Evolutionary conservation across 805 yeast genomes (phyloP).

Genomic region (Vanderwaltozyma tropicalis): DNA sequence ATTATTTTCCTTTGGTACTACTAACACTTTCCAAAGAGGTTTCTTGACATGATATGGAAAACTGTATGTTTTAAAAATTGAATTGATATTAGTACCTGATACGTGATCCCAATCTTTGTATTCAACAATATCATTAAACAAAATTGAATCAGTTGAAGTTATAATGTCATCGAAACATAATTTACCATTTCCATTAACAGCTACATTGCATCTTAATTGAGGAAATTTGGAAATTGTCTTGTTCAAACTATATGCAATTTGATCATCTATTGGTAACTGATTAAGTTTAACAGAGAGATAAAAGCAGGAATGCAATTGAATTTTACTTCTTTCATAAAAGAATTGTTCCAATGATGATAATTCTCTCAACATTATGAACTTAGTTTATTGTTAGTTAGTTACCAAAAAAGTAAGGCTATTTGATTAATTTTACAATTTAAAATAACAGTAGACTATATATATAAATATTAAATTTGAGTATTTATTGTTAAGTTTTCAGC

Average conservation of each 20-base stretch:
- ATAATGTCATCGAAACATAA: conserved; percentile 5
- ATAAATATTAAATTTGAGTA: background rate
- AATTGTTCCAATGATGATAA: conserved; percentile 15
- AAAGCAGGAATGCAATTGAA: conserved; percentile 22
- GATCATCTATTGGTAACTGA: conserved; percentile 8
- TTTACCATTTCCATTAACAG: background rate
- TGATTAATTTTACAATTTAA: too few species aligned
- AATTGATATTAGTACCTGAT: conserved; percentile 8
- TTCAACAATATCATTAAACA: conserved; percentile 16
- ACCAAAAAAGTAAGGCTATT: too few species aligned
- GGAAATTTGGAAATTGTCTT: conserved; percentile 8
- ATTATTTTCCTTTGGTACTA: conserved; percentile 8
- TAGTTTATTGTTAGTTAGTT: background rate
- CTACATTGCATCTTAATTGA: conserved; percentile 14
- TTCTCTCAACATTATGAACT: conserved; percentile 1
- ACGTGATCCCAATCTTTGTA: conserved; percentile 8
- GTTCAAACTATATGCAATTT: conserved; percentile 8
- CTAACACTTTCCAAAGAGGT: conserved; percentile 22
- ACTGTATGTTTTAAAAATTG: conserved; percentile 12
- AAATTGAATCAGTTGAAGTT: conserved; percentile 1
- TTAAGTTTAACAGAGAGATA: conserved; percentile 14
- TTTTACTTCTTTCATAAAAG: conserved; percentile 16
- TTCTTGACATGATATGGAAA: conserved; percentile 10
- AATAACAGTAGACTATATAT: too few species aligned
- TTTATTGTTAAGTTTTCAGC: too few species aligned